Base-by-base conservation (phyloP, 495 filamentous ascomycete genomes). In the Niebla homalea region DNA sequence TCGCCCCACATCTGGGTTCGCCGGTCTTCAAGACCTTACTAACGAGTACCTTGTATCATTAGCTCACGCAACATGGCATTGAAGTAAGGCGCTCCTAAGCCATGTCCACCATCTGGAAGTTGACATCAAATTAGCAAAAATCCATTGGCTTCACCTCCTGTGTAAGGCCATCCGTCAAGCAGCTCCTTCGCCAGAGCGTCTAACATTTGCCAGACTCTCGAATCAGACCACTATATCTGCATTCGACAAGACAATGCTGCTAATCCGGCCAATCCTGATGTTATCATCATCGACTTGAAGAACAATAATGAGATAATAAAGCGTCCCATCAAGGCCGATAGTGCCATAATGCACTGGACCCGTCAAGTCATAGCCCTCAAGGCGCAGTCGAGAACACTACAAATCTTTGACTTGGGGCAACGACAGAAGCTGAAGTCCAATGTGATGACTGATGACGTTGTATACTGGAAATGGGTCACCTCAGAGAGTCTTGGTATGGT, bases 401-500 rank as follows among this genome's bases (percentile, higher is more conserved):
- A 99, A 70, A 94, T 99, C 59, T 99, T 99, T 70, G 89, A 99
- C 66, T 75, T 99, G 46, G 77, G 76, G 43, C 76, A 78, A 48
- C 96, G 96, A 69, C 73, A 80, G 59, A 97, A 96, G 75, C 77
- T 97, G 52, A 95, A 96, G 74, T 92, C 89, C 14, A 77, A 89
- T 21, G 84, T 81, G 11, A 96, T 96, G 88, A 84, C 82, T 61
- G 93, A 97, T 66, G 93, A 97, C 70, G 85, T 99, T 48, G 79
- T 85, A 14, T 99, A 92, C 75, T 99, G 92, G 92, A 95, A 95
- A 70, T 99, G 93, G 93, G 84, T 90, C 70, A 94, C 84, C 69
- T 82, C 90, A 57, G 83, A 74, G 44, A 82, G 77, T 48, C 66
- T 99, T 43, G 92, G 92, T 48, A 64, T 99, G 63, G 84, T 99